Conservation (phyloP, 73 alveolate genomes). For the Tetrahymena malaccensis region DNA sequence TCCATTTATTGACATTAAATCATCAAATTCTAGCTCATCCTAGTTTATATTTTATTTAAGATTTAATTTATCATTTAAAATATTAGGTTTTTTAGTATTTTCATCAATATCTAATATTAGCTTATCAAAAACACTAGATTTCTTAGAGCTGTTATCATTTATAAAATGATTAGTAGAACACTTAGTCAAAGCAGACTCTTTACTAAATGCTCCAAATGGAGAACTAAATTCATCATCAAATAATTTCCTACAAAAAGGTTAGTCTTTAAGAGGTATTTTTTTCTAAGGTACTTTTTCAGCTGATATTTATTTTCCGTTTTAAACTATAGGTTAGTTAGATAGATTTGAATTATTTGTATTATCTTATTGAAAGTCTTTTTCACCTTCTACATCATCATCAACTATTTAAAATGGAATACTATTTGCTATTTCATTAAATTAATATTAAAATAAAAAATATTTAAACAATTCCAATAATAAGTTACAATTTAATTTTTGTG, state of each 20-base stretch:
- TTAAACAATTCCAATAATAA: too few species aligned
- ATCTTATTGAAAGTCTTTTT: neutral
- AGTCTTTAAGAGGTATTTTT: neutral
- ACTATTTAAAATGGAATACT: neutral
- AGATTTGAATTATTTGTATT: neutral
- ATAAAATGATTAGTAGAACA: neutral
- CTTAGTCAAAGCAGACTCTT: neutral
- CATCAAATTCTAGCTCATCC: neutral
- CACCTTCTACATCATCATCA: neutral
- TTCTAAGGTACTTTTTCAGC: neutral
- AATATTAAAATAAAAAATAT: too few species aligned
- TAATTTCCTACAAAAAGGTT: neutral
- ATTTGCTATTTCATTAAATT: neutral
- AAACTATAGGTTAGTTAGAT: neutral
- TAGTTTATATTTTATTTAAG: neutral
- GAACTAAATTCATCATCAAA: neutral
- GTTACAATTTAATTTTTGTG: neutral
- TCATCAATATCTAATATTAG: neutral
- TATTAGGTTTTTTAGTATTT: neutral
- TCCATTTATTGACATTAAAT: neutral
- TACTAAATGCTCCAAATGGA: neutral
- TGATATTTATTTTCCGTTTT: neutral
- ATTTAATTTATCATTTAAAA: neutral
- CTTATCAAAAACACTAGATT: neutral
- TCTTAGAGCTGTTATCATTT: neutral